These are phyloP conservation scores for Jamesozyma gamospora DNA, from an alignment of 805 yeast genomes.

Conservation along the genomic window DNA sequence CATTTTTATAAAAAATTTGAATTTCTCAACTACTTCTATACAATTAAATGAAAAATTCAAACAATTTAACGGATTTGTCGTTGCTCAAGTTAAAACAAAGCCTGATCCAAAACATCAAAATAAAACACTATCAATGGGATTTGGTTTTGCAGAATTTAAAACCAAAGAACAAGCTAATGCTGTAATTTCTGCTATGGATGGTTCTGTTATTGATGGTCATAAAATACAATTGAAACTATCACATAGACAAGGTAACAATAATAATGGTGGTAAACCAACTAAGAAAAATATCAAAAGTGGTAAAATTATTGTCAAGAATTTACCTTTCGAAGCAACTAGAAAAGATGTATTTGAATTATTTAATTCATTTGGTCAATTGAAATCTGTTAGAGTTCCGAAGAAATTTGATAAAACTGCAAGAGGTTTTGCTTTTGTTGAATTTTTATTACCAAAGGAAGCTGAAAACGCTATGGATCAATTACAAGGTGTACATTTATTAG, in stretches of 20 bases:
- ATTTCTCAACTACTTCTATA: conserved; percentile 61
- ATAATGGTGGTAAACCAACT: conserved; percentile 14
- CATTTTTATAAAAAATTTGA: conserved; percentile 83
- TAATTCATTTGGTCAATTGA: conserved; percentile 88
- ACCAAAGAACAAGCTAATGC: conserved; percentile 67
- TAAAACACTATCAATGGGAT: conserved; percentile 83
- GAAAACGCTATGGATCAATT: conserved; percentile 88
- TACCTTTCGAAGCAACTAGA: conserved; percentile 93
- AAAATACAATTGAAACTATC: conserved; percentile 82
- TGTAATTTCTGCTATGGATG: conserved; percentile 68
- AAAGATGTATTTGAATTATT: conserved; percentile 87
- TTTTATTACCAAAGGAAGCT: conserved; percentile 77
- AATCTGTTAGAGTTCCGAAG: conserved; percentile 91
- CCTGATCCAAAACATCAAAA: conserved; percentile 72
- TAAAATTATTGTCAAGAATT: conserved; percentile 88
- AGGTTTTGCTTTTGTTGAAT: conserved; percentile 97
- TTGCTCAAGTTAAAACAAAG: conserved; percentile 76
- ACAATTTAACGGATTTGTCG: conserved; percentile 65
- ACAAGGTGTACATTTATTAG: conserved; percentile 92
- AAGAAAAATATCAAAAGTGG: conserved; percentile 36
- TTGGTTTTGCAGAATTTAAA: conserved; percentile 88
- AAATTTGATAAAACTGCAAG: conserved; percentile 91
- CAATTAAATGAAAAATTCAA: conserved; percentile 55
- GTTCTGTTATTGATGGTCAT: conserved; percentile 77
- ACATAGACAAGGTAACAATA: conserved; percentile 49